phyloP scores from a whole-genome alignment of 164 flowering plant genomes.

The Berberis vulgaris region DNA sequence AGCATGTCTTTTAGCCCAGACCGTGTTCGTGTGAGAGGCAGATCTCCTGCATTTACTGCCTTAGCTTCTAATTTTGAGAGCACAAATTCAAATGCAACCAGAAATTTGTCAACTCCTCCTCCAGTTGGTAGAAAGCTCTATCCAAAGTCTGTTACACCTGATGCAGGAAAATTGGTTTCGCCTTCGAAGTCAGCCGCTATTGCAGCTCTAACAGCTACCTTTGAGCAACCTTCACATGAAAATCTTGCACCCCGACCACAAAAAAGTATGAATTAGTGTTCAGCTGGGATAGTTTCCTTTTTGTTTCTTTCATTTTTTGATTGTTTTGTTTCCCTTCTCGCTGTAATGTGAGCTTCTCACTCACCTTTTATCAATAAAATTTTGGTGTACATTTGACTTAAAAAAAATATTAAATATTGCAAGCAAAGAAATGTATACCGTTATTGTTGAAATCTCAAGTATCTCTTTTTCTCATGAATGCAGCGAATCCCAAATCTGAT shows the following conservation, averaged over 20 bases:
- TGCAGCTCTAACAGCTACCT: conserved; percentile 53
- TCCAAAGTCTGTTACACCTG: conserved; percentile 80
- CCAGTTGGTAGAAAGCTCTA: conserved; percentile 79
- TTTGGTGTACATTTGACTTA: not conserved
- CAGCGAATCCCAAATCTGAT: conserved; percentile 38
- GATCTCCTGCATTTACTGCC: conserved; percentile 96
- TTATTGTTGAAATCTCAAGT: conserved; percentile 1
- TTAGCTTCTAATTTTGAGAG: conserved; percentile 89
- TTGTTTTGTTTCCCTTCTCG: too few relatives aligned
- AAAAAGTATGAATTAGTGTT: conserved; percentile 38
- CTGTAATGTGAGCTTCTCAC: too few relatives aligned
- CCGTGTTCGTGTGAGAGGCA: conserved; percentile 94
- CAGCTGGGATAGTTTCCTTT: not conserved
- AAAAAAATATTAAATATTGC: not conserved
- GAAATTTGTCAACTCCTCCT: conserved; percentile 96
- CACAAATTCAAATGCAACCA: conserved; percentile 32
- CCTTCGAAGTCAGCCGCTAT: conserved; percentile 67
- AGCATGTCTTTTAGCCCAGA: conserved; percentile 98
- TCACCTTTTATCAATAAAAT: too few relatives aligned
- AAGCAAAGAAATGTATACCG: not conserved
- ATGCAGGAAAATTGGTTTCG: conserved; percentile 37
- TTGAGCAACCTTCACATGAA: conserved; percentile 51
- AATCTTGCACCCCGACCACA: conserved; percentile 36
- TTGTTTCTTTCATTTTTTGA: too few relatives aligned
- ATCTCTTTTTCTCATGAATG: conserved; percentile 9